phyloP scores from a whole-genome alignment of 192 early-diverging fungal genomes.

The Backusella westeae region DNA sequence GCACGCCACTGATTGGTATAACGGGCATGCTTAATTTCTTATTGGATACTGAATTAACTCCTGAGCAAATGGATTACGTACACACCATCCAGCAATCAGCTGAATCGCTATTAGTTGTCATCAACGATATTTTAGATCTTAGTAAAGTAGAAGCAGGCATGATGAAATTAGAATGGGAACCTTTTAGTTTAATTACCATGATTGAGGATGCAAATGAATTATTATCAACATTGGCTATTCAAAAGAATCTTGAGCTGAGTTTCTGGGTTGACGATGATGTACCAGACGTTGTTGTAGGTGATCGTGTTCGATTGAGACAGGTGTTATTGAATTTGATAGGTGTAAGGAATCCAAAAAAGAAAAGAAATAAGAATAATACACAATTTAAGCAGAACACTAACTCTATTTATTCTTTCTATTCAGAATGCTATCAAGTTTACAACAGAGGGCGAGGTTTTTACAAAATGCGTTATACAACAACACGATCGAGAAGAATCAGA shows the following conservation, averaged over 20 bases:
- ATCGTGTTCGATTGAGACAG: conserved; percentile 74
- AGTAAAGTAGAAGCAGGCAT: conserved; percentile 84
- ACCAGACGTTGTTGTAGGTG: conserved; percentile 66
- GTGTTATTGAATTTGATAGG: conserved; percentile 78
- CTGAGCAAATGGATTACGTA: conserved; percentile 76
- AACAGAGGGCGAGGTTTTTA: conserved; percentile 62
- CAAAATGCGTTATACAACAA: conserved; percentile 47
- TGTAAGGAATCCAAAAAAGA: conserved; percentile 36
- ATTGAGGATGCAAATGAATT: conserved; percentile 72
- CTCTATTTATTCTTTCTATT: background rate
- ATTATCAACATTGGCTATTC: conserved; percentile 67
- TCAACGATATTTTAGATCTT: conserved; percentile 84
- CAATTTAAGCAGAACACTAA: background rate
- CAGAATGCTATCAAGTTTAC: conserved; percentile 88
- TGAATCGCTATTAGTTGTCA: conserved; percentile 71
- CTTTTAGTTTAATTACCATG: conserved; percentile 59
- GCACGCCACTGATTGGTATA: conserved; percentile 82
- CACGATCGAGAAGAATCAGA: conserved; percentile 27
- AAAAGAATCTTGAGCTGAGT: conserved; percentile 67
- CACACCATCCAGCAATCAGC: conserved; percentile 76
- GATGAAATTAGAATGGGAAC: conserved; percentile 74
- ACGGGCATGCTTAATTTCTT: conserved; percentile 73
- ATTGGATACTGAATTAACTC: conserved; percentile 72
- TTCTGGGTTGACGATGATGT: conserved; percentile 72
- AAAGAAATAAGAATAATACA: background rate